Conservation (phyloP, 306 rosid species). For the Herpetospermum pedunculosum region DNA sequence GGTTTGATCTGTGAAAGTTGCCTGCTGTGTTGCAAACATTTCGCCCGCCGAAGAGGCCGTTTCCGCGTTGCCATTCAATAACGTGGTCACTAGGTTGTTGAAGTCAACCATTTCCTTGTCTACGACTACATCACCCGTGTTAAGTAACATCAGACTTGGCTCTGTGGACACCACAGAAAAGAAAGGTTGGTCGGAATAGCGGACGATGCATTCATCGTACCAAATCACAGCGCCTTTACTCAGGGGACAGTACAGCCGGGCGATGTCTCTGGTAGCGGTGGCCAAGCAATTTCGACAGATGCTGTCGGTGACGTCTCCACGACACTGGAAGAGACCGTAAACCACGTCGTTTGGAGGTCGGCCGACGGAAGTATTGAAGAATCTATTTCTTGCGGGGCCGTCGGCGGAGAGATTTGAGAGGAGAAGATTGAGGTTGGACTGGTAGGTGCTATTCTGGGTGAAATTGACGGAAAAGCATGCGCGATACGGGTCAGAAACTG, state of each 20-base stretch:
- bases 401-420: slow-evolving; percentile 34
- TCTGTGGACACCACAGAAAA: not conserved
- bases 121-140: not conserved
- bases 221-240: not conserved
- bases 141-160: not conserved
- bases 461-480: slow-evolving; percentile 19
- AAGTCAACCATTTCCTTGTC: not conserved
- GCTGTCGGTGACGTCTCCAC: slow-evolving; percentile 11
- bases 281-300: not conserved
- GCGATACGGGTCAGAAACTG: not conserved
- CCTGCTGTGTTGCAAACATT: not conserved
- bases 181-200: slow-evolving; percentile 12
- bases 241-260: not conserved
- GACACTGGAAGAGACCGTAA: slow-evolving; percentile 18
- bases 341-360: not conserved
- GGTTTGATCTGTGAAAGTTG: not conserved
- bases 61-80: not conserved
- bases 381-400: slow-evolving; percentile 14
- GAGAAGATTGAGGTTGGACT: slow-evolving; percentile 23
- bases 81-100: not conserved
- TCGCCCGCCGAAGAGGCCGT: not conserved
- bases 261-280: not conserved
- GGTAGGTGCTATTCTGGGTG: slow-evolving; percentile 27
- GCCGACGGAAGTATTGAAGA: slow-evolving; percentile 13
- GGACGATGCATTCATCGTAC: slow-evolving; percentile 12